Evolutionary conservation across 805 yeast genomes (phyloP).

Genomic region (Pichia deserticola): DNA sequence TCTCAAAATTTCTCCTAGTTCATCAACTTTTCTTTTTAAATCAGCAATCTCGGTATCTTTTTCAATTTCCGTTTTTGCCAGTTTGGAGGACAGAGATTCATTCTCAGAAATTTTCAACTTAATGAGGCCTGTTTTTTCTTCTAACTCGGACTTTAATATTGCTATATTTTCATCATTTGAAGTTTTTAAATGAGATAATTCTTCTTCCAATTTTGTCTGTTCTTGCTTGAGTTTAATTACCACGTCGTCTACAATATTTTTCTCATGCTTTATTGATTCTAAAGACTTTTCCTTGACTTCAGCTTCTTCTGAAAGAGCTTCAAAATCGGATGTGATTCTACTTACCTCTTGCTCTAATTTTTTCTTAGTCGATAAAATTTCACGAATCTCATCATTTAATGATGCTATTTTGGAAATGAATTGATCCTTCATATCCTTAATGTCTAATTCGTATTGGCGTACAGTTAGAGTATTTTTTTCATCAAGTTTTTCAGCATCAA

Average conservation of each 20-base stretch:
- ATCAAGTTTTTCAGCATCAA: not conserved
- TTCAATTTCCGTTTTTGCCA: not conserved
- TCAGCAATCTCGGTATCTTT: not conserved
- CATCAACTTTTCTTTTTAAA: not conserved
- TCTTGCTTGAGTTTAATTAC: too few relatives aligned
- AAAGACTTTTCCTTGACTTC: not conserved
- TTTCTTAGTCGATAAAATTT: slow-evolving; percentile 11
- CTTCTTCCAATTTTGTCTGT: not conserved
- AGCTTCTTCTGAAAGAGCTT: not conserved
- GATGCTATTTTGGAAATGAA: not conserved
- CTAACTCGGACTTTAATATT: not conserved
- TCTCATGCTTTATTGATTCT: not conserved
- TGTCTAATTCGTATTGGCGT: not conserved
- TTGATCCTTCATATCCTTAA: not conserved
- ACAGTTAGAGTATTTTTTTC: not conserved
- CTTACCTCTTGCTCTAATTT: not conserved
- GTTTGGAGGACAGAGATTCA: not conserved
- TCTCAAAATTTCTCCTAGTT: not conserved
- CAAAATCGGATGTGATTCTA: not conserved
- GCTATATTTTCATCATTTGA: not conserved
- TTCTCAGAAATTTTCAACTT: slow-evolving; percentile 1
- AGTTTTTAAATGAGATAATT: not conserved
- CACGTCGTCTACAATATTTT: too few relatives aligned
- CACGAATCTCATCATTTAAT: not conserved
- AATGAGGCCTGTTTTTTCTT: not conserved